phyloP scores from a whole-genome alignment of 2,329 filamentous ascomycete genomes.

The Fusarium haematococcum region DNA sequence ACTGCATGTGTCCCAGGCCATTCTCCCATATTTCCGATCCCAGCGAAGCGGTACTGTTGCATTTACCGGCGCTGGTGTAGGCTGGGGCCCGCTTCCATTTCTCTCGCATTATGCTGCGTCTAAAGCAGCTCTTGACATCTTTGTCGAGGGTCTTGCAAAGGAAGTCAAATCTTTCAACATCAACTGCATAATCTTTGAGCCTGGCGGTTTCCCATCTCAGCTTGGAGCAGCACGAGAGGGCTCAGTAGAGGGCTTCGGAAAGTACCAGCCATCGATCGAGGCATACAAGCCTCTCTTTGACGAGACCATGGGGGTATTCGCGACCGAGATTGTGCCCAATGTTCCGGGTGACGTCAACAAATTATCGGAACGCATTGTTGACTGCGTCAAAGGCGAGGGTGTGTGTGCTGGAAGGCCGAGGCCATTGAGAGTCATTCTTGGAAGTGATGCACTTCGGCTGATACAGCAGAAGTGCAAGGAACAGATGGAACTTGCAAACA shows the following conservation, averaged over 20 bases:
- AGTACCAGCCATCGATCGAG: not conserved
- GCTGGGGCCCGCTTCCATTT: slow-evolving; percentile 47
- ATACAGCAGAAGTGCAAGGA: slow-evolving; percentile 44
- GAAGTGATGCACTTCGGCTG: slow-evolving; percentile 44
- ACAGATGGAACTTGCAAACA: slow-evolving; percentile 37
- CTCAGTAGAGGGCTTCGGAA: not conserved
- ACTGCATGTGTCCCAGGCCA: slow-evolving; percentile 42
- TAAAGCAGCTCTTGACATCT: slow-evolving; percentile 45
- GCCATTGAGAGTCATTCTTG: slow-evolving; percentile 45
- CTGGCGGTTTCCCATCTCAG: slow-evolving; percentile 46
- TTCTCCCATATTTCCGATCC: slow-evolving; percentile 44
- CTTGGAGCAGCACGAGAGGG: slow-evolving; percentile 44
- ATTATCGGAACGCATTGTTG: not conserved
- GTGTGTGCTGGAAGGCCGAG: slow-evolving; percentile 39
- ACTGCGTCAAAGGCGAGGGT: slow-evolving; percentile 43
- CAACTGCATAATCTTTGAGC: slow-evolving; percentile 47
- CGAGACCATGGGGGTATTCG: not conserved
- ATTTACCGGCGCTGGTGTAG: slow-evolving; percentile 46
- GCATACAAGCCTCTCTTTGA: not conserved
- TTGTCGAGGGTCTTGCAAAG: slow-evolving; percentile 46
- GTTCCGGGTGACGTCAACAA: not conserved
- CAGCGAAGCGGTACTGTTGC: slow-evolving; percentile 41
- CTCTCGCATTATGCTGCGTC: slow-evolving; percentile 47
- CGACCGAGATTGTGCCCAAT: not conserved
- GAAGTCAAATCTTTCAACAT: slow-evolving; percentile 46